phyloP scores from a whole-genome alignment of 257 asterid genomes.

The Eucommia ulmoides region DNA sequence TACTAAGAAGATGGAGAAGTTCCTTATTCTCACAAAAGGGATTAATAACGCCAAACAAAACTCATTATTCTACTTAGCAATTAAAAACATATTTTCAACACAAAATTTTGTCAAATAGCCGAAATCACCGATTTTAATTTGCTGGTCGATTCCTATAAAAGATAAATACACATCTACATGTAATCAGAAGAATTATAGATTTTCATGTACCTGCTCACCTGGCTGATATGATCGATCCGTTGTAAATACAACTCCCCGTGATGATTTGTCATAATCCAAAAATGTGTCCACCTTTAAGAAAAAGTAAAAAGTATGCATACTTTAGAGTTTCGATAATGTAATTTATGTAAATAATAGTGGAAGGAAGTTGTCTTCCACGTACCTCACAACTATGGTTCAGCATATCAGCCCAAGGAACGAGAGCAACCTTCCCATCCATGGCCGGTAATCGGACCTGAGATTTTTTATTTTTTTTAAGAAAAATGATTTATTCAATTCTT shows the following conservation, averaged over 20 bases:
- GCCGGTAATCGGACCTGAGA: conserved; percentile 93
- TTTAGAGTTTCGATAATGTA: too few species aligned
- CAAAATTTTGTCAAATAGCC: too few species aligned
- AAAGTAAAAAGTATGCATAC: too few species aligned
- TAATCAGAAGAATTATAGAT: not conserved
- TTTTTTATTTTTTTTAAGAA: too few species aligned
- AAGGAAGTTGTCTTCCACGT: conserved; percentile 10
- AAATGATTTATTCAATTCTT: too few species aligned
- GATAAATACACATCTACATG: not conserved
- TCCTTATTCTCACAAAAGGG: too few species aligned
- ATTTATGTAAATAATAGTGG: too few species aligned
- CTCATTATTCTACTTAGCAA: too few species aligned
- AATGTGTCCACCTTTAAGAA: conserved; percentile 63
- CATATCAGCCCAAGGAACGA: conserved; percentile 99
- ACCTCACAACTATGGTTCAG: conserved; percentile 86
- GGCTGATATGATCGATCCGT: conserved; percentile 91
- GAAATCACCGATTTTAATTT: too few species aligned
- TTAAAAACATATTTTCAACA: too few species aligned
- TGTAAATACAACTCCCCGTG: conserved; percentile 79
- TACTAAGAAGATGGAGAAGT: too few species aligned
- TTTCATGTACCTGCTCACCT: conserved; percentile 93
- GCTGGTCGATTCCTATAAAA: not conserved
- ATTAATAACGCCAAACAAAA: too few species aligned
- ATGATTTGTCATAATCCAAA: conserved; percentile 81
- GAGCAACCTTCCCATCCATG: conserved; percentile 75